Conservation (phyloP, 495 filamentous ascomycete species). For the Xylaria longipes region DNA sequence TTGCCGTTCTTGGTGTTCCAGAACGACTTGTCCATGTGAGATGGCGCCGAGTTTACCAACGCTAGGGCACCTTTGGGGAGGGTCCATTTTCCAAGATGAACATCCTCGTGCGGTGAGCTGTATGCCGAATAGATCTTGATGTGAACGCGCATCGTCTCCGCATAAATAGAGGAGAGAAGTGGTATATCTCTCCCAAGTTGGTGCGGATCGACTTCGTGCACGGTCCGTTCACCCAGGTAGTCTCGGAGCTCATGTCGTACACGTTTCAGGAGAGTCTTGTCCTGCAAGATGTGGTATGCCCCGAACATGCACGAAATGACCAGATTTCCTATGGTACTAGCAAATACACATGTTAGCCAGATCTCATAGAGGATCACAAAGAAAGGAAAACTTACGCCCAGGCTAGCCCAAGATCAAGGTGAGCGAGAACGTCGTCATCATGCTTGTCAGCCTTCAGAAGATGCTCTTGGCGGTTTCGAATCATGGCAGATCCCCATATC, state of each 20-base stretch:
- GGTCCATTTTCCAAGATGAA: conserved; percentile 18
- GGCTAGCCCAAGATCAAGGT: conserved; percentile 28
- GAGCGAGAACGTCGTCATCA: conserved; percentile 28
- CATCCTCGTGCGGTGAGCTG: conserved; percentile 26
- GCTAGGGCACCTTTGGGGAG: conserved; percentile 27
- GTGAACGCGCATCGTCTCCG: conserved; percentile 41
- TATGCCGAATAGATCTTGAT: conserved; percentile 31
- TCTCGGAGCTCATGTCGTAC: conserved; percentile 23
- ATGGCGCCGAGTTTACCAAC: conserved; percentile 24
- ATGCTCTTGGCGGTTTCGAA: conserved; percentile 19
- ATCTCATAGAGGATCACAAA: neutral
- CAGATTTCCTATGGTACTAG: conserved; percentile 26
- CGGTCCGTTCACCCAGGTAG: neutral
- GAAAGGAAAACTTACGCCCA: conserved; percentile 29
- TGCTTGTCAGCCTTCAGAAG: conserved; percentile 22
- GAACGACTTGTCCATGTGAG: conserved; percentile 35
- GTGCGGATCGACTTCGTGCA: conserved; percentile 13
- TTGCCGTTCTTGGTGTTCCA: conserved; percentile 38
- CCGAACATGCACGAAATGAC: conserved; percentile 31
- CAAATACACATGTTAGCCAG: neutral
- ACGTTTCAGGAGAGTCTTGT: conserved; percentile 20
- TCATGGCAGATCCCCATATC: conserved; percentile 20
- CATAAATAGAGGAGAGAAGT: conserved; percentile 41
- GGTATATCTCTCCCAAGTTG: conserved; percentile 29
- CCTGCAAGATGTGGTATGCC: conserved; percentile 21